Percentiles rank a stretch among this genome's conserved stretches.
These are phyloP conservation scores for Byssothecium circinans DNA, from an alignment of 2,329 filamentous ascomycete species.

Conservation along the genomic window DNA sequence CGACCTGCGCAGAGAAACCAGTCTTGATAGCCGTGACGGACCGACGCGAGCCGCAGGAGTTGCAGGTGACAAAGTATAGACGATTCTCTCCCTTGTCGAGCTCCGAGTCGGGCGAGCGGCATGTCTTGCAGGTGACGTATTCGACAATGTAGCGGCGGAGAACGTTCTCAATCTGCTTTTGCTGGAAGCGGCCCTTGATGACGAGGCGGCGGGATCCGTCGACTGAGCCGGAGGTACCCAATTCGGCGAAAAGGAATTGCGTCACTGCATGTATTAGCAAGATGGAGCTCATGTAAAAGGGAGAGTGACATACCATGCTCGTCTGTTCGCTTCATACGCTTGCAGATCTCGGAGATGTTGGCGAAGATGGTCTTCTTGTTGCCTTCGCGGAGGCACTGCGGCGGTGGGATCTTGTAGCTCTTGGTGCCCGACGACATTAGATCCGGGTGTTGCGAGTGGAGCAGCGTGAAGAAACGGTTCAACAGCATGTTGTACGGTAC, in stretches of 20 bases:
- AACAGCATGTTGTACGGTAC: conserved; percentile 87
- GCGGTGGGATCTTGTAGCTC: conserved; percentile 98
- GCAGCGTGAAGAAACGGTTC: conserved; percentile 88
- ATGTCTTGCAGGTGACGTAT: conserved; percentile 99
- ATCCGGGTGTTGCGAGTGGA: conserved; percentile 96
- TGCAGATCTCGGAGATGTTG: conserved; percentile 98
- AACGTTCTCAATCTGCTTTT: conserved; percentile 99
- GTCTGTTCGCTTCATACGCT: conserved; percentile 98
- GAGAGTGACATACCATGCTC: conserved; percentile 62
- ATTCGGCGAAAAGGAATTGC: conserved; percentile 93
- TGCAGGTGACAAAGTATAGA: conserved; percentile 98
- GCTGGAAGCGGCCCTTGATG: conserved; percentile 99
- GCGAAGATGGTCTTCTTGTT: conserved; percentile 99
- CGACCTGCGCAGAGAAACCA: conserved; percentile 99
- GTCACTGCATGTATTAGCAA: conserved; percentile 61
- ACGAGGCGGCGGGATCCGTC: conserved; percentile 91
- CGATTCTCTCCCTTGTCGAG: conserved; percentile 99
- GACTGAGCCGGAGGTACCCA: conserved; percentile 95
- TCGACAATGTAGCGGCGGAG: conserved; percentile 95
- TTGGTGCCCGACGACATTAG: conserved; percentile 84
- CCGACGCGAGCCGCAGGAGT: conserved; percentile 67
- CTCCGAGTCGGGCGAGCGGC: conserved; percentile 50
- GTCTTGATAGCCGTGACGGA: conserved; percentile 98
- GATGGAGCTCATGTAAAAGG: too few relatives aligned
- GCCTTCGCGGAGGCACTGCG: conserved; percentile 98